A percentile compares a stretch with the other conserved stretches of the same genome.
Conservation (phyloP, 148 eudicot genomes). For the Amaranthus hypochondriacus region DNA sequence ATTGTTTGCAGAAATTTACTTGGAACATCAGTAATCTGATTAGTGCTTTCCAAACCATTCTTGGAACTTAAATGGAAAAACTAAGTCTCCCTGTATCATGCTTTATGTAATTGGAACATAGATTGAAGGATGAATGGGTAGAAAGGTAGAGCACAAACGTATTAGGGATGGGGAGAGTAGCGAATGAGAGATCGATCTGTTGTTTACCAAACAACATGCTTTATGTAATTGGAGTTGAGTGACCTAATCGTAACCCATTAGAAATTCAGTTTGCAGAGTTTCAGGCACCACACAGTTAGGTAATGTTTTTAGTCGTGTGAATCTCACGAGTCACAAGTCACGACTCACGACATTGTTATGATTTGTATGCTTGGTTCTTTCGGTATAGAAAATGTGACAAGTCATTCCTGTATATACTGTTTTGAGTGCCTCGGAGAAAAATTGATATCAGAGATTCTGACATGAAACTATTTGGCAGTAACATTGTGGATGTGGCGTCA, state of each 20-base stretch:
- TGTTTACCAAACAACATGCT: too few relatives aligned
- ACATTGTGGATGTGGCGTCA: conserved; percentile 85
- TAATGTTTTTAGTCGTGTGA: not conserved
- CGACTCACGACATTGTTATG: not conserved
- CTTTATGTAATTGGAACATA: too few relatives aligned
- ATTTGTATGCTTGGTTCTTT: not conserved
- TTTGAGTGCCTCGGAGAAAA: not conserved
- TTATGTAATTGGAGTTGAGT: too few relatives aligned
- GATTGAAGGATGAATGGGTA: too few relatives aligned
- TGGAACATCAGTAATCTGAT: not conserved
- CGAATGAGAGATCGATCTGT: too few relatives aligned
- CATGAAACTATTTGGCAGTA: conserved; percentile 39
- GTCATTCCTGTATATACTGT: not conserved
- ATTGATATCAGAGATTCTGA: conserved; percentile 8
- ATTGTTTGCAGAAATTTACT: not conserved
- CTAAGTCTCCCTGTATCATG: too few relatives aligned
- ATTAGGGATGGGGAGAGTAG: too few relatives aligned
- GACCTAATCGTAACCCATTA: too few relatives aligned
- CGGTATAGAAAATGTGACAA: not conserved
- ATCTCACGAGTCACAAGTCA: not conserved
- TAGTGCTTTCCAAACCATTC: not conserved
- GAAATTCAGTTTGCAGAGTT: too few relatives aligned
- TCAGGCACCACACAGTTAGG: not conserved
- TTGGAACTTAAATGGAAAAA: too few relatives aligned
- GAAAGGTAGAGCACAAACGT: too few relatives aligned